Conservation (phyloP, 2,329 filamentous ascomycete genomes). For the Diplocarpon mali region DNA sequence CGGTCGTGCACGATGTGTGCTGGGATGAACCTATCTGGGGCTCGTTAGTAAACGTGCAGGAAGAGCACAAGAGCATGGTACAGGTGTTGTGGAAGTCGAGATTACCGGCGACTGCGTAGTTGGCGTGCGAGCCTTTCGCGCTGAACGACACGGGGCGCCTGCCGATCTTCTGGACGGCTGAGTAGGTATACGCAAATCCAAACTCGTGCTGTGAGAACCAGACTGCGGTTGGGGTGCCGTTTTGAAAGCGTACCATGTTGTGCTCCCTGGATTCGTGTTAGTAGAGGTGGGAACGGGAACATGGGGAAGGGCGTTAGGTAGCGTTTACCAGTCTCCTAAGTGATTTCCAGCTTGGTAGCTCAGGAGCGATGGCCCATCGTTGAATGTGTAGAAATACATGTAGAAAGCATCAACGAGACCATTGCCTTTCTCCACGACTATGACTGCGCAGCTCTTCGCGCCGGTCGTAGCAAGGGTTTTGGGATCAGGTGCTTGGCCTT, state of each 20-base stretch:
- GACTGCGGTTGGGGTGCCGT: slow-evolving; percentile 69
- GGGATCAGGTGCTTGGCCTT: slow-evolving; percentile 37
- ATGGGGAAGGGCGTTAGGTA: neutral
- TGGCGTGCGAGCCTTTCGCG: slow-evolving; percentile 57
- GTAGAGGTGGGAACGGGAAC: neutral
- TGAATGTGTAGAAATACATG: slow-evolving; percentile 24
- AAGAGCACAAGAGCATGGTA: slow-evolving; percentile 34
- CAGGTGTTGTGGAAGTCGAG: slow-evolving; percentile 51
- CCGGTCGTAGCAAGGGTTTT: slow-evolving; percentile 33
- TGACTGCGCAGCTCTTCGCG: slow-evolving; percentile 47
- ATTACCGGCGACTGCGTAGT: slow-evolving; percentile 53
- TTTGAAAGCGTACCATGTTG: slow-evolving; percentile 75
- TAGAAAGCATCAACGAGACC: slow-evolving; percentile 29
- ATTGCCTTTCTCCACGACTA: slow-evolving; percentile 56
- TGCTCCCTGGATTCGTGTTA: slow-evolving; percentile 46
- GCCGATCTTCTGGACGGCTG: slow-evolving; percentile 73
- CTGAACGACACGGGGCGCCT: slow-evolving; percentile 57
- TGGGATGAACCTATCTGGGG: slow-evolving; percentile 34
- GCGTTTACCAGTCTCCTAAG: slow-evolving; percentile 43
- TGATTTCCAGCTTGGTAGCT: slow-evolving; percentile 30
- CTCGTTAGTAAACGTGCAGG: neutral
- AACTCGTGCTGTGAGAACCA: slow-evolving; percentile 88
- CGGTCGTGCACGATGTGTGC: slow-evolving; percentile 39
- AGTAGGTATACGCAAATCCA: slow-evolving; percentile 76
- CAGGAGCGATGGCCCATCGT: slow-evolving; percentile 16